Conservation (phyloP, 495 filamentous ascomycete species). For the Astrocystis sublimbata region DNA sequence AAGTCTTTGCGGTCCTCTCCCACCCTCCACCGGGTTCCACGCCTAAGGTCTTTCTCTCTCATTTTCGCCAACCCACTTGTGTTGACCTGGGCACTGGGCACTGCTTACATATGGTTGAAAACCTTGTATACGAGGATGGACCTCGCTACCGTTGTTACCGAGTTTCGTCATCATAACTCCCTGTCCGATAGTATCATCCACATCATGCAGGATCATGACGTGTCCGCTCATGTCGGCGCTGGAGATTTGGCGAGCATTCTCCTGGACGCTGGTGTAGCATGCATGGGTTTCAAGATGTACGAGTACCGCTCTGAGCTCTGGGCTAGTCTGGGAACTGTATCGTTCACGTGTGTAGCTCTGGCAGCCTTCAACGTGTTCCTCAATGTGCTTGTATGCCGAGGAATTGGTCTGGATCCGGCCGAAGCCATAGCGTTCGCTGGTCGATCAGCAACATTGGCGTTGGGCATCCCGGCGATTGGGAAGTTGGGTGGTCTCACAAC, state of each 20-base stretch:
- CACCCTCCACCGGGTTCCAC: slow-evolving; percentile 18
- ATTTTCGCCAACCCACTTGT: slow-evolving; percentile 46
- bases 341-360: slow-evolving; percentile 34
- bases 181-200: slow-evolving; percentile 36
- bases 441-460: slow-evolving; percentile 46
- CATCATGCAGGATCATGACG: slow-evolving; percentile 9
- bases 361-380: slow-evolving; percentile 37
- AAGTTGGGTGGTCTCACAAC: slow-evolving; percentile 41
- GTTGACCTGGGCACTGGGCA: slow-evolving; percentile 43
- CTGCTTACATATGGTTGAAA: slow-evolving; percentile 43
- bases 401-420: slow-evolving; percentile 33
- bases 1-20: slow-evolving; percentile 30
- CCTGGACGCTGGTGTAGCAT: slow-evolving; percentile 47
- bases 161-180: slow-evolving; percentile 37
- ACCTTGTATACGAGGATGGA: slow-evolving; percentile 24
- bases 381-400: slow-evolving; percentile 37
- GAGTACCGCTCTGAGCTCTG: slow-evolving; percentile 44
- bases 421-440: slow-evolving; percentile 46
- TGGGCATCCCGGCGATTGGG: slow-evolving; percentile 35
- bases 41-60: slow-evolving; percentile 31
- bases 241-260: slow-evolving; percentile 46
- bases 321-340: slow-evolving; percentile 39
- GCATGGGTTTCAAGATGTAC: slow-evolving; percentile 52
- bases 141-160: slow-evolving; percentile 31
- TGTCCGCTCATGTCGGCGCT: slow-evolving; percentile 34